Conservation (phyloP, 371 early-diverging fungal species). For the Apophysomyces variabilis region DNA sequence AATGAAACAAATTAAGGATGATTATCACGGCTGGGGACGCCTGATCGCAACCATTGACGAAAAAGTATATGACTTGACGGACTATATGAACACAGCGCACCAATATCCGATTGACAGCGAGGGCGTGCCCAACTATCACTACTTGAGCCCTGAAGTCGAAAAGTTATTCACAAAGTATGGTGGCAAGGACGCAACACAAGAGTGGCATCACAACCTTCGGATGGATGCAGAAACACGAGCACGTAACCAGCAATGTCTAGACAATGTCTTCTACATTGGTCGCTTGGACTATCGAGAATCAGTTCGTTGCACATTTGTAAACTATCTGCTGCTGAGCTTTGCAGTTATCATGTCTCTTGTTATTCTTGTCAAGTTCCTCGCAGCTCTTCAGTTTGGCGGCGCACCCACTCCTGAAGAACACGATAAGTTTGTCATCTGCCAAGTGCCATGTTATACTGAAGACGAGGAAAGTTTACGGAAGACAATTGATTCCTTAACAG, state of each 20-base stretch:
- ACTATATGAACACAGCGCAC: constrained; percentile 50
- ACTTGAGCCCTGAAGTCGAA: constrained; percentile 38
- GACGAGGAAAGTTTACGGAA: constrained; percentile 82
- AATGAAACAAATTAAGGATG: constrained; percentile 26
- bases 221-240: constrained; percentile 34
- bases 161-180: constrained; percentile 43
- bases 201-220: constrained; percentile 53
- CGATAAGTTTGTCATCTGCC: constrained; percentile 87
- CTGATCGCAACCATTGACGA: constrained; percentile 60
- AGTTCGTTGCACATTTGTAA: constrained; percentile 82
- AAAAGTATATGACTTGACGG: constrained; percentile 65
- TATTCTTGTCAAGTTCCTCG: constrained; percentile 89
- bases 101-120: constrained; percentile 28
- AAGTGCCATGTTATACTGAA: constrained; percentile 91
- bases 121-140: constrained; percentile 42
- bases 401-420: constrained; percentile 82
- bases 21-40: constrained; percentile 33
- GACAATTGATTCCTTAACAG: constrained; percentile 90
- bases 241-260: constrained; percentile 65
- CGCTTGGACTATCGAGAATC: constrained; percentile 84
- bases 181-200: constrained; percentile 43
- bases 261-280: constrained; percentile 84
- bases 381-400: constrained; percentile 86
- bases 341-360: constrained; percentile 81
- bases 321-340: constrained; percentile 82